phyloP scores from a whole-genome alignment of 129 eudicot genomes.

The Pittosporum tobira region DNA sequence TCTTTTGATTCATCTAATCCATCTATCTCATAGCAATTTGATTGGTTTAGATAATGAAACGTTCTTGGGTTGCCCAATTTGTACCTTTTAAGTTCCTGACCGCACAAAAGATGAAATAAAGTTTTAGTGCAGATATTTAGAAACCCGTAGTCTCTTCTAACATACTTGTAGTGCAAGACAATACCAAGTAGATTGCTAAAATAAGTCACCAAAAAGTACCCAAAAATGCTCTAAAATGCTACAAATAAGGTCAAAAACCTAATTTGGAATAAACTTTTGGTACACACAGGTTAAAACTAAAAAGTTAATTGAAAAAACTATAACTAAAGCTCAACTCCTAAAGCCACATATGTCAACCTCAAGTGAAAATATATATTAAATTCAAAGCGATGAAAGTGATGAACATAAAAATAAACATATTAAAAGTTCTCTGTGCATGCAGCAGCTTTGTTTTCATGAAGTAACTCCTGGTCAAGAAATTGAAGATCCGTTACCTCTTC shows the following conservation, averaged over 20 bases:
- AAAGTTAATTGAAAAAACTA: too few relatives aligned
- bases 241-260: too few relatives aligned
- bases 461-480: too few relatives aligned
- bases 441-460: neutral
- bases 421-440: neutral
- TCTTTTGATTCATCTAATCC: conserved; percentile 84
- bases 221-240: neutral
- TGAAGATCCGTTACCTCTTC: conserved; percentile 45
- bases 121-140: neutral
- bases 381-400: neutral
- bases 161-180: neutral
- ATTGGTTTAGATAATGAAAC: conserved; percentile 87
- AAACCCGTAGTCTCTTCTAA: neutral
- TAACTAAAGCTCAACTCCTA: neutral
- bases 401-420: neutral
- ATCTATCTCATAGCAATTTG: conserved; percentile 75
- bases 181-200: neutral
- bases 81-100: conserved; percentile 68
- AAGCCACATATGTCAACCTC: too few relatives aligned
- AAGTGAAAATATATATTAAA: too few relatives aligned
- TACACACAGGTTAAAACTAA: too few relatives aligned
- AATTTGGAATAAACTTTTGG: too few relatives aligned
- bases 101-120: conserved; percentile 5
- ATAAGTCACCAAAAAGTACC: neutral
- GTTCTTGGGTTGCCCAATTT: conserved; percentile 77